Evolutionary conservation across 208 protist species (phyloP).

Genomic region (Tritrichomonas foetus): DNA sequence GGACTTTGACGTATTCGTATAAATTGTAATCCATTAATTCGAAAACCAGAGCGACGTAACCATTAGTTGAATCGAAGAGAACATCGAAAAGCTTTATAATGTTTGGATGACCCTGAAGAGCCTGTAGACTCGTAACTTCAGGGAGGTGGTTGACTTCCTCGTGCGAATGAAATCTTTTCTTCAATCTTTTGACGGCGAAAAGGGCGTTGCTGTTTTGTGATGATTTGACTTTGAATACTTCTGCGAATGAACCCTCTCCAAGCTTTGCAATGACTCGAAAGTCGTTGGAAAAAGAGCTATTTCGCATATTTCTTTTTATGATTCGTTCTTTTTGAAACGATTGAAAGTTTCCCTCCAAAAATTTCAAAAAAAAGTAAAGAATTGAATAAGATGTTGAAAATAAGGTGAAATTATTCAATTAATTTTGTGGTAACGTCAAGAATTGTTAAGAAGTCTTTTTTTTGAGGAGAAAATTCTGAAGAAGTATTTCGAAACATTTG

Average conservation of each 20-base stretch:
- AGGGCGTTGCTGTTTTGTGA: neutral
- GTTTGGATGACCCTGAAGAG: conserved; percentile 78
- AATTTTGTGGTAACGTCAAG: no score
- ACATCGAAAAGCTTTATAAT: conserved; percentile 89
- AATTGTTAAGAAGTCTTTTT: no score
- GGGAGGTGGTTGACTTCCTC: conserved; percentile 79
- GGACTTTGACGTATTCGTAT: conserved; percentile 72
- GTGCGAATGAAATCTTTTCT: neutral
- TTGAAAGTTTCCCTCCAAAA: no score
- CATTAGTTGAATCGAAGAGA: conserved; percentile 63
- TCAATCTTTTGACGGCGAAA: neutral
- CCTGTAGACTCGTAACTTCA: conserved; percentile 85
- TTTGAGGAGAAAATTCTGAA: no score
- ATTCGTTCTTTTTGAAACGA: no score
- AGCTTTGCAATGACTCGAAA: neutral
- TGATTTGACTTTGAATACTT: conserved; percentile 22
- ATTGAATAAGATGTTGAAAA: no score
- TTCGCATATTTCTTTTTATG: no score
- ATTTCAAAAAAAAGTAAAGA: no score
- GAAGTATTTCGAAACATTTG: no score
- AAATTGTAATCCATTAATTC: conserved; percentile 90
- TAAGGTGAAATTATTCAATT: no score
- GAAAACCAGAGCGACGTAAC: conserved; percentile 70
- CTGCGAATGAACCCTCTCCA: conserved; percentile 15
- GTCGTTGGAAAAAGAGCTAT: neutral